Evolutionary conservation across 352 stramenopile genomes (phyloP), one percentile per base, ranked within the genome.

Genomic region (Pythium chondricola): DNA sequence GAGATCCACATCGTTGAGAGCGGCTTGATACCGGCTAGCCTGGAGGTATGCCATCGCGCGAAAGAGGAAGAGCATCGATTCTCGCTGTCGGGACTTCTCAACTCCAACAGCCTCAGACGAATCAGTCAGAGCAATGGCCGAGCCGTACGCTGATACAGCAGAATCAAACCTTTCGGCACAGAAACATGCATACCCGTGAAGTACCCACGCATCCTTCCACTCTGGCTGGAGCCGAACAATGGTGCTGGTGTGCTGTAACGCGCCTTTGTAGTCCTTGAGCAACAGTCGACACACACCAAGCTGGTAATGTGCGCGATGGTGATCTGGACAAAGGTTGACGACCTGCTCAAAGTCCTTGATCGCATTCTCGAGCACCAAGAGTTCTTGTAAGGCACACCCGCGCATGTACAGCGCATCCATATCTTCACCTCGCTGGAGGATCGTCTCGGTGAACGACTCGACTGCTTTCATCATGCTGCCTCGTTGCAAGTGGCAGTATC

Each of bases 401-500:
- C 73, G 63, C 35, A 77, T 74, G 41, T 77, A 85, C 5, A 71
- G 14, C 0, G 71, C 69, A 16, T 73, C 60, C 0, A 47, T 30
- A 29, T 76, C 69, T 14, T 73, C 64, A 3, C 27, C 6, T 3
- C 43, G 45, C 16, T 72, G 52, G 9, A 58, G 33, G 3, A 76
- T 39, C 0, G 73, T 62, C 18, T 78, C 73, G 0, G 70, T 81
- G 16, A 85, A 64, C 10, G 68, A 60, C 33, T 69, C 61, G 2
- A 83, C 53, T 0, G 71, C 70, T 24, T 81, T 75, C 2, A 16
- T 25, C 29, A 78, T 37, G n/a, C 58, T 71, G 0, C 64, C 60
- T 36, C 56, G 51, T 38, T 73, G 31, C 4, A 77, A 70, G 29
- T 85, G 71, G 43, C 73, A 85, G 30, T 67, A 80, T 0, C 70